Evolutionary conservation across 2,329 filamentous ascomycete species (phyloP).

Genomic region (Plectosphaerella plurivora): DNA sequence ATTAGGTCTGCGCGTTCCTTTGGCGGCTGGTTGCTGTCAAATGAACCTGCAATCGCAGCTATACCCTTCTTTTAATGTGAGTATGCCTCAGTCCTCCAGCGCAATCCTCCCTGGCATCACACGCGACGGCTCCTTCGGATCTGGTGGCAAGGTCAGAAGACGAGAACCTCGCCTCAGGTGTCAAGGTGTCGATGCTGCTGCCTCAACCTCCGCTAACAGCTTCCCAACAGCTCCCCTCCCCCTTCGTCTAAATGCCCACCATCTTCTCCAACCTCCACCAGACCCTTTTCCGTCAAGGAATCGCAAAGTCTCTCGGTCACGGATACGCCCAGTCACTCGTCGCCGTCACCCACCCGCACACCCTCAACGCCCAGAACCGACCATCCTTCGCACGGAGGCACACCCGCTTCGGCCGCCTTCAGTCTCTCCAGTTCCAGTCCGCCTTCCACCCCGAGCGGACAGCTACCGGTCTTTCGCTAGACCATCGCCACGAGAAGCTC

Average conservation of each 20-base stretch:
- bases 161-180: neutral
- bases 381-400: conserved; percentile 58
- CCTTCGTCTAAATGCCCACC: conserved; percentile 83
- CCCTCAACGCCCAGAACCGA: conserved; percentile 68
- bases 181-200: neutral
- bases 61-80: conserved; percentile 60
- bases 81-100: conserved; percentile 17
- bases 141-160: conserved; percentile 3
- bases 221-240: conserved; percentile 44
- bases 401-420: conserved; percentile 49
- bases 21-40: conserved; percentile 86
- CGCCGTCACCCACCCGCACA: conserved; percentile 80
- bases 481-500: conserved; percentile 51
- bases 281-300: conserved; percentile 93
- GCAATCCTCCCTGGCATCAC: neutral
- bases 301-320: conserved; percentile 94
- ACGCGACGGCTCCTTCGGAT: conserved; percentile 2
- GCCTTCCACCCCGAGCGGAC: conserved; percentile 64
- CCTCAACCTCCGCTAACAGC: neutral
- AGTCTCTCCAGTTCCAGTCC: conserved; percentile 64
- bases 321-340: conserved; percentile 98
- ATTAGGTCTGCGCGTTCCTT: conserved; percentile 72
- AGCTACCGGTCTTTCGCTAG: conserved; percentile 46
- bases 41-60: conserved; percentile 89
- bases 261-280: conserved; percentile 65